Evolutionary conservation across 169 alveolate species (phyloP).

Genomic region (Eimeria sp.): DNA sequence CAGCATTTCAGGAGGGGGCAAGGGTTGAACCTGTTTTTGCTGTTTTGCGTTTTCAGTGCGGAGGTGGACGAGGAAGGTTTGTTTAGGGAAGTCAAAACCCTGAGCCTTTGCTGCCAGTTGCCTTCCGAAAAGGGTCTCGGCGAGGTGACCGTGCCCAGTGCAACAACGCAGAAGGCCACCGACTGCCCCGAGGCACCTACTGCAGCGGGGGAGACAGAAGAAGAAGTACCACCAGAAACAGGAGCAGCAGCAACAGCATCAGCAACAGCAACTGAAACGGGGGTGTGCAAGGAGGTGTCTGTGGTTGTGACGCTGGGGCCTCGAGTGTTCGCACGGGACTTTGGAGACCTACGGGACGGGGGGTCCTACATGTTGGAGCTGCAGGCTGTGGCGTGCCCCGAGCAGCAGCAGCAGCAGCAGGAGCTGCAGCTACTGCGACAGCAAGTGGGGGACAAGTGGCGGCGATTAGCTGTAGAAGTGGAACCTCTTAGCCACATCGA

Average conservation of each 20-base stretch:
- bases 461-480: constrained; percentile 83
- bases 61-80: constrained; percentile 67
- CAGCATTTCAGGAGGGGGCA: neutral
- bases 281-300: neutral
- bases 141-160: neutral
- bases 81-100: constrained; percentile 49
- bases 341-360: constrained; percentile 82
- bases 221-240: neutral
- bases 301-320: constrained; percentile 58
- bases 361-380: constrained; percentile 84
- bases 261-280: neutral
- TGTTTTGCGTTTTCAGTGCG: constrained; percentile 9
- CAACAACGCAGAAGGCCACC: neutral
- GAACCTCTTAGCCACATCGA: constrained; percentile 88
- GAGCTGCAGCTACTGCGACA: neutral
- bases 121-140: neutral
- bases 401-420: too few relatives aligned
- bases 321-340: constrained; percentile 80
- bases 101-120: constrained; percentile 48
- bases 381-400: neutral
- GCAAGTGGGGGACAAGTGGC: constrained; percentile 85
- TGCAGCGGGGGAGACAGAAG: too few relatives aligned
- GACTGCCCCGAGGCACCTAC: neutral
- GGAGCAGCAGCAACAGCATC: neutral
- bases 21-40: neutral